Evolutionary conservation across 108 stramenopile genomes (phyloP).

Genomic region (Bacterosira constricta): DNA sequence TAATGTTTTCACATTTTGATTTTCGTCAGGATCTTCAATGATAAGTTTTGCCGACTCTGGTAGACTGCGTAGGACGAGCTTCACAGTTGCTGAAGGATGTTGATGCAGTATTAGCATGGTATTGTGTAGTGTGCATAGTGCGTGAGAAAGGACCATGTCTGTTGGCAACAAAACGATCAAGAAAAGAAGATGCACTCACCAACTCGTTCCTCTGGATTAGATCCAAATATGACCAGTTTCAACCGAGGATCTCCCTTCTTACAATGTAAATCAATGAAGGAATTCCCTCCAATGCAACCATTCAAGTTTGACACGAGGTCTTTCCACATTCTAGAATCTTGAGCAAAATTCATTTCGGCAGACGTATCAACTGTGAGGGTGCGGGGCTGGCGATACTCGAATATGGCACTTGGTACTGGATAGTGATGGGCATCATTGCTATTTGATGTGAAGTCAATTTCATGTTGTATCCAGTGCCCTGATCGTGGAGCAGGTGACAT

Average conservation of each 20-base stretch:
- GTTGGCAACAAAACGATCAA: too few species aligned
- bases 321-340: slow-evolving; percentile 30
- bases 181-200: slow-evolving; percentile 13
- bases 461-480: slow-evolving; percentile 37
- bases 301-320: slow-evolving; percentile 34
- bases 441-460: slow-evolving; percentile 24
- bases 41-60: slow-evolving; percentile 39
- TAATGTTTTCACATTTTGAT: slow-evolving; percentile 19
- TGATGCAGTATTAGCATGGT: not conserved
- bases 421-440: not conserved
- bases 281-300: slow-evolving; percentile 20
- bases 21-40: slow-evolving; percentile 30
- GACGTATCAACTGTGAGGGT: slow-evolving; percentile 39
- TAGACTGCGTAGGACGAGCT: slow-evolving; percentile 32
- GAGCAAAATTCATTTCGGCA: not conserved
- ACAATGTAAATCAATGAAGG: slow-evolving; percentile 43
- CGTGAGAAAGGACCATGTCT: too few species aligned
- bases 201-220: slow-evolving; percentile 44
- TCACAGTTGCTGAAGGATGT: slow-evolving; percentile 20
- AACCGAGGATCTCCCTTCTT: slow-evolving; percentile 33
- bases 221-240: slow-evolving; percentile 43
- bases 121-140: not conserved
- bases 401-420: slow-evolving; percentile 34
- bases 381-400: slow-evolving; percentile 43
- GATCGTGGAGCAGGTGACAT: slow-evolving; percentile 1